Conservation (phyloP, 2,329 filamentous ascomycete species). For the Dryadomyces quercivorus region DNA sequence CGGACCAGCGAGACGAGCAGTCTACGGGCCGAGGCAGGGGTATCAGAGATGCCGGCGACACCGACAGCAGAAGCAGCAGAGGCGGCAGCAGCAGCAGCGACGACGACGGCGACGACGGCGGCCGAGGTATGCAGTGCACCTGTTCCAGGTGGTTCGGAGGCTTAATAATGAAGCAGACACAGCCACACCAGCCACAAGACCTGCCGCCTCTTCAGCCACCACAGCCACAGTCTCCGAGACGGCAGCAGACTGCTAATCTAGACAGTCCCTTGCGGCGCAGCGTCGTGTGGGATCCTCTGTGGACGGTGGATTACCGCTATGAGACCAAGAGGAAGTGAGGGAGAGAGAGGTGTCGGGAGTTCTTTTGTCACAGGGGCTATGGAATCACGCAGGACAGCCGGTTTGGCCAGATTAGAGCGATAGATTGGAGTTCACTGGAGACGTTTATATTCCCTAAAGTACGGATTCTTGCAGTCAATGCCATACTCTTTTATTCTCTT, state of each 20-base stretch:
- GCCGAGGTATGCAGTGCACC: slow-evolving; percentile 39
- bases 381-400: neutral
- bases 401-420: neutral
- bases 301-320: slow-evolving; percentile 47
- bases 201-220: slow-evolving; percentile 16
- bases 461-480: no score
- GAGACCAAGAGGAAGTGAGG: slow-evolving; percentile 12
- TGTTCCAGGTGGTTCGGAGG: neutral
- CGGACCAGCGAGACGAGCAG: slow-evolving; percentile 48
- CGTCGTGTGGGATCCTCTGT: slow-evolving; percentile 49
- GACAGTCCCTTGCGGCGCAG: slow-evolving; percentile 35
- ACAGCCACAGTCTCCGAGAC: slow-evolving; percentile 14
- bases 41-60: slow-evolving; percentile 19
- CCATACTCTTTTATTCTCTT: no score
- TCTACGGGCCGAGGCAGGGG: slow-evolving; percentile 30
- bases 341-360: neutral
- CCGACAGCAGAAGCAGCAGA: neutral
- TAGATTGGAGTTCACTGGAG: neutral
- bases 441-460: no score
- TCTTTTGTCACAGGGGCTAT: neutral
- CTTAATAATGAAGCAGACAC: neutral
- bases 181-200: neutral
- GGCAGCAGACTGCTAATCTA: slow-evolving; percentile 6
- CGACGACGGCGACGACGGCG: neutral
- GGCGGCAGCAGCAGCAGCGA: neutral